Percentiles rank a stretch among this genome's conserved stretches.
Conservation (phyloP, 2,329 filamentous ascomycete genomes). For the Colletotrichum horii region DNA sequence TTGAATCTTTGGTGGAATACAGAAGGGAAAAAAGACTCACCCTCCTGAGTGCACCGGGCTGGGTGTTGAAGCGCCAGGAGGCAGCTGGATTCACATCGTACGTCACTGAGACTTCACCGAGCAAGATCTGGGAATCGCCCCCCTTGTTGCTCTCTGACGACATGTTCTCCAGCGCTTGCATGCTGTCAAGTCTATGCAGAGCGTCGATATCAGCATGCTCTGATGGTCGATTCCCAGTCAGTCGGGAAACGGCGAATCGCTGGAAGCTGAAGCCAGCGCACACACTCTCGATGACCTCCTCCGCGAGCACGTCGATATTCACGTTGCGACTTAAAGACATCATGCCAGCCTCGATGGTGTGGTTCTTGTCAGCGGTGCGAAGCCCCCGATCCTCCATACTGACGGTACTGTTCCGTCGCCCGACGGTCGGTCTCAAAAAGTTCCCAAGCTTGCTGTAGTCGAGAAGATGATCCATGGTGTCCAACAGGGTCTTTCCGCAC, state of each 20-base stretch:
- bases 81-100: constrained; percentile 52
- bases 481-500: constrained; percentile 49
- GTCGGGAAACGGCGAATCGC: constrained; percentile 11
- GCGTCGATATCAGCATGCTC: constrained; percentile 5
- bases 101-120: constrained; percentile 44
- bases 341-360: constrained; percentile 23
- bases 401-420: neutral
- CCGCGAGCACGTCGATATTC: constrained; percentile 34
- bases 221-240: neutral
- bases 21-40: neutral
- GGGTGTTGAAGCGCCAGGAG: constrained; percentile 58
- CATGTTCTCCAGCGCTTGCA: constrained; percentile 22
- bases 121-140: neutral
- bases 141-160: neutral
- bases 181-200: constrained; percentile 17
- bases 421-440: constrained; percentile 25
- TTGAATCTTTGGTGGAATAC: rapidly evolving
- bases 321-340: constrained; percentile 29
- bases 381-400: constrained; percentile 7
- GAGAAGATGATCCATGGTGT: constrained; percentile 54
- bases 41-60: constrained; percentile 50
- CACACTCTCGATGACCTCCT: constrained; percentile 44
- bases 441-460: constrained; percentile 47
- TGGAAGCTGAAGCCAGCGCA: constrained; percentile 41
- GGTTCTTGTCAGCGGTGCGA: neutral